Base-by-base conservation (phyloP, 2,329 filamentous ascomycete species). In the Xylariaceae sp. region DNA sequence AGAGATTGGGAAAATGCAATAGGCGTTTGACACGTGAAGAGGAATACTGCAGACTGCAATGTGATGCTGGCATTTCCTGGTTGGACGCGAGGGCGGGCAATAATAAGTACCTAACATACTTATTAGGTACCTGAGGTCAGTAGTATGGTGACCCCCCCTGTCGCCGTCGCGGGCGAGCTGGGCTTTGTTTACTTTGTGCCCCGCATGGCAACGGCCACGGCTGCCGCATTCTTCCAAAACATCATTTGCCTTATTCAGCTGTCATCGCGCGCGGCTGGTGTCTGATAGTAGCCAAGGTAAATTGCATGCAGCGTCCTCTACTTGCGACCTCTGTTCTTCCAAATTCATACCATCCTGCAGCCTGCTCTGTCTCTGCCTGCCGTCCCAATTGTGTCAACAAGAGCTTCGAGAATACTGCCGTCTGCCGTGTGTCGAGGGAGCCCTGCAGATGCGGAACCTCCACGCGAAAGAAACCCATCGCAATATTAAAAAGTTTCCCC, bases 151-250 rank as follows among this genome's bases (percentile, higher is more conserved):
- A n/a, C n/a, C n/a, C n/a, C n/a, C n/a, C n/a, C n/a, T n/a, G n/a
- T n/a, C n/a, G n/a, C n/a, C n/a, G n/a, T n/a, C n/a, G n/a, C n/a
- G n/a, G n/a, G n/a, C n/a, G n/a, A n/a, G n/a, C n/a, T n/a, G n/a
- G 19, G 34, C 44, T 56, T 59, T 59, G 56, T 59, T 59, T 59
- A 59, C 56, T 57, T 43, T 41, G 15, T 22, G 43, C 56, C 55
- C 55, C 54, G 52, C 55, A 52, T 52, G 49, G 53, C 54, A 55
- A 54, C 53, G 49, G 53, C 54, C 54, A 54, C 53, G 43, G 33
- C 30, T n/a, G 30, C 30, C 16, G 30, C 30, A 13, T 13, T 12
- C 15, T 19, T 8, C 33, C 15, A 35, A 35, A 17, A n/a, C 11
- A 35, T 17, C 17, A n/a, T 32, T 18, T 19, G 33, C 33, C 33